Evolutionary conservation across 208 protist species (phyloP).

Genomic region (Leishmania guyanensis): DNA sequence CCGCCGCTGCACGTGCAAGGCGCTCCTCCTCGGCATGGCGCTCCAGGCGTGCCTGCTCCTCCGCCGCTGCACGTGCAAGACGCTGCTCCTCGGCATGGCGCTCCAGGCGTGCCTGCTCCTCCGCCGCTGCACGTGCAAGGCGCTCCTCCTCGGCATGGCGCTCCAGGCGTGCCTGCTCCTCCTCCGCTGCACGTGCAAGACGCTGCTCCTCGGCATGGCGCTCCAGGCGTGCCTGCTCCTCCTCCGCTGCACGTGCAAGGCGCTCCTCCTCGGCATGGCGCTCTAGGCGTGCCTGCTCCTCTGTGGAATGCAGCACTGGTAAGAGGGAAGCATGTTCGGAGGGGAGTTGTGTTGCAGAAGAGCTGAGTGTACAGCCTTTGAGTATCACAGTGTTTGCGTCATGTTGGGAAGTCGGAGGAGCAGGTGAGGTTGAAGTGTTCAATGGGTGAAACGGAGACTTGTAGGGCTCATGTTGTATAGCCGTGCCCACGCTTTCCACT

Average conservation of each 20-base stretch:
- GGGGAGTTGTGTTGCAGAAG: neutral
- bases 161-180: slow-evolving; percentile 17
- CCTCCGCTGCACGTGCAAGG: neutral
- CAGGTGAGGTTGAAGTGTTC: neutral
- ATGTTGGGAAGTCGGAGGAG: neutral
- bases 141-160: neutral
- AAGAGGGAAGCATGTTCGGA: neutral
- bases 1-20: neutral
- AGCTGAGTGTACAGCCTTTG: neutral
- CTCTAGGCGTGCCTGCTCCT: slow-evolving; percentile 12
- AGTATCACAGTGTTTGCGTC: neutral
- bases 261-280: slow-evolving; percentile 8
- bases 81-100: slow-evolving; percentile 5
- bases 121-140: slow-evolving; percentile 1
- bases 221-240: slow-evolving; percentile 10
- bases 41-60: slow-evolving; percentile 13
- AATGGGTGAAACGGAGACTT: slow-evolving; percentile 1
- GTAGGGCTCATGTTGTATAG: neutral
- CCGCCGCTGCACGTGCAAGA: neutral
- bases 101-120: slow-evolving; percentile 14
- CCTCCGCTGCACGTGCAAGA: neutral
- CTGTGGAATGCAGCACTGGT: too few relatives aligned
- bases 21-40: neutral
- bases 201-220: slow-evolving; percentile 14
- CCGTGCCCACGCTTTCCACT: neutral